Base-by-base conservation (phyloP, 2,329 filamentous ascomycete genomes). In the Alternaria ethzedia region DNA sequence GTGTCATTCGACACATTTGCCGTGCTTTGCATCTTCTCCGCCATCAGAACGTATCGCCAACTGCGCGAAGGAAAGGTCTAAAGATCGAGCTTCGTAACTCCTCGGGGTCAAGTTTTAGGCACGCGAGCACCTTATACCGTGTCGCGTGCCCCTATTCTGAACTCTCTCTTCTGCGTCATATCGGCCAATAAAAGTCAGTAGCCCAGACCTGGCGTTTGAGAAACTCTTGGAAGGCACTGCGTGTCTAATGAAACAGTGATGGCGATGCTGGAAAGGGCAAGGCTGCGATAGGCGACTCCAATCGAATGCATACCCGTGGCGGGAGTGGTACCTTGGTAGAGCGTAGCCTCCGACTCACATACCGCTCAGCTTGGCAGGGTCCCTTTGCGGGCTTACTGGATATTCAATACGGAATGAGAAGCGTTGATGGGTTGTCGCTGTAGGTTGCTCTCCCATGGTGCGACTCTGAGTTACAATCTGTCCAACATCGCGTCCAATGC, bases 11-110 rank as follows among this genome's bases (percentile, higher is more conserved):
- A 68, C 13, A 64, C 65, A 25, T 61, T 65, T 8, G 68, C 64
- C 50, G 59, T 64, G n/a, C 36, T 58, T 23, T 67, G 61, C 32
- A 54, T 36, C 57, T 71, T 70, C 50, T 70, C 68, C 28, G 67
- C 60, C 66, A 68, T 70, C 20, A 8, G 13, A 5, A 36, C 15
- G 20, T 36, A 52, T n/a, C 20, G 49, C 25, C 20, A 15, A 30
- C 28, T 36, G 2, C 9, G 6, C 23, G n/a, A n/a, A 52, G 1
- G 28, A 36, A 6, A 23, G 12, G 15, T 20, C 15, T 15, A 2
- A 4, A 52, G 7, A 10, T 52, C 8, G 17, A 36, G 28, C 2
- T 23, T 10, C 17, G 20, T n/a, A 2, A 23, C 2, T n/a, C 28
- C 21, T 23, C 1, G 12, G 2, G 0, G 8, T 52, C 49, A 12